A percentile compares a stretch with the other conserved stretches of the same genome.
Evolutionary conservation across 1,139 yeast genomes (phyloP).

Genomic region (Candida smagusa): DNA sequence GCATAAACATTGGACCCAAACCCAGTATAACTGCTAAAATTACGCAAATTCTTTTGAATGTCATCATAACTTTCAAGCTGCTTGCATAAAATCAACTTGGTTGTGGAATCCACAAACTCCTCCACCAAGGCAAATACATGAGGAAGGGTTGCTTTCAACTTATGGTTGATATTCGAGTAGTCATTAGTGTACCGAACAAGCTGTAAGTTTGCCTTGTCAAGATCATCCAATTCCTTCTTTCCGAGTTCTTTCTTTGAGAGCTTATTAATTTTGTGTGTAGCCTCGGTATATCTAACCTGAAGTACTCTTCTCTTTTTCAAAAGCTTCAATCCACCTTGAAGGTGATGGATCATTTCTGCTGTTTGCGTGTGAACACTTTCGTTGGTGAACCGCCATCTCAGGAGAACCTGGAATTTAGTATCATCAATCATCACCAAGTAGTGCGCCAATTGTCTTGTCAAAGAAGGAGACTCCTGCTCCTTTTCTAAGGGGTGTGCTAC

Average conservation of each 20-base stretch:
- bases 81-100: constrained; percentile 33
- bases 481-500: constrained; percentile 41
- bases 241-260: constrained; percentile 1
- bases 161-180: constrained; percentile 37
- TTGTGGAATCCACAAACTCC: constrained; percentile 47
- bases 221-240: constrained; percentile 4
- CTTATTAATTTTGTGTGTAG: constrained; percentile 5
- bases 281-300: constrained; percentile 3
- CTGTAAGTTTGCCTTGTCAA: constrained; percentile 26
- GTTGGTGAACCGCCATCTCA: constrained; percentile 29
- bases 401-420: constrained; percentile 28
- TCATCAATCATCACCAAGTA: constrained; percentile 28
- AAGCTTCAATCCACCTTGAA: constrained; percentile 37
- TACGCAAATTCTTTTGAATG: constrained; percentile 1
- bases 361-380: constrained; percentile 31
- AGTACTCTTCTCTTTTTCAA: constrained; percentile 37
- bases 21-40: constrained; percentile 5
- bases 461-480: constrained; percentile 26
- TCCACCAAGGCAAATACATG: constrained; percentile 44
- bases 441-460: constrained; percentile 28
- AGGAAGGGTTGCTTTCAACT: constrained; percentile 42
- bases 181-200: constrained; percentile 27
- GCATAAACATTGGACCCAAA: constrained; percentile 4
- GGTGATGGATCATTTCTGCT: constrained; percentile 36
- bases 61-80: constrained; percentile 24